Evolutionary conservation across 345 rosid species (phyloP), one percentile per base, ranked within the genome.

Genomic region (Camelina neglecta): DNA sequence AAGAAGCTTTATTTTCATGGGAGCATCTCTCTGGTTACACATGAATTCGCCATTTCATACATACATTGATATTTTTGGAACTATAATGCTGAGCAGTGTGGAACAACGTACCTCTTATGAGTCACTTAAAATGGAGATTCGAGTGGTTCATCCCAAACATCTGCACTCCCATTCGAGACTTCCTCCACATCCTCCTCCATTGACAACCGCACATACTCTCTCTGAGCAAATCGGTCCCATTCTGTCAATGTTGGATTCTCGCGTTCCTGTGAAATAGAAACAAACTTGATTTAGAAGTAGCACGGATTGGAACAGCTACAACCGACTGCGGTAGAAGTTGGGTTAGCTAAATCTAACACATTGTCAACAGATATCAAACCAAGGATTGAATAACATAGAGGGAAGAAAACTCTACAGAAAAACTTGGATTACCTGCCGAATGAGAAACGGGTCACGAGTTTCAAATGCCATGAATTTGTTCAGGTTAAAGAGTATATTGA

Each of bases 401-500:
- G 39, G 38, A 26, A 15, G 4, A 49, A 15, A 13, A 42, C n/a
- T 53, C 24, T 11, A 29, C 8, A 29, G 36, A 57, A 35, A 63
- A 63, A 13, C 57, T 70, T 12, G 21, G 61, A 6, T 51, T 72
- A 91, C 98, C 97, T 87, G 92, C 53, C 90, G 92, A 81, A 87
- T 86, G 41, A 86, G 86, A 69, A 86, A 87, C 38, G 92, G 93
- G 76, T 89, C 96, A 65, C 92, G 93, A 3, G 90, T 86, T 82
- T 93, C 98, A 64, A 88, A 89, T 33, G 93, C 90, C 86, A 89
- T 80, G 75, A 91, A 91, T 75, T 93, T 93, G 53, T 87, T 84
- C 36, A 91, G 92, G 81, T 91, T 93, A 82, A 91, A 93, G 76
- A 93, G 96, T 66, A 91, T 85, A 79, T 89, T 91, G 80, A 93